phyloP scores from a whole-genome alignment of 768 basidiomycete species.

The Phlebiopsis gigantea region DNA sequence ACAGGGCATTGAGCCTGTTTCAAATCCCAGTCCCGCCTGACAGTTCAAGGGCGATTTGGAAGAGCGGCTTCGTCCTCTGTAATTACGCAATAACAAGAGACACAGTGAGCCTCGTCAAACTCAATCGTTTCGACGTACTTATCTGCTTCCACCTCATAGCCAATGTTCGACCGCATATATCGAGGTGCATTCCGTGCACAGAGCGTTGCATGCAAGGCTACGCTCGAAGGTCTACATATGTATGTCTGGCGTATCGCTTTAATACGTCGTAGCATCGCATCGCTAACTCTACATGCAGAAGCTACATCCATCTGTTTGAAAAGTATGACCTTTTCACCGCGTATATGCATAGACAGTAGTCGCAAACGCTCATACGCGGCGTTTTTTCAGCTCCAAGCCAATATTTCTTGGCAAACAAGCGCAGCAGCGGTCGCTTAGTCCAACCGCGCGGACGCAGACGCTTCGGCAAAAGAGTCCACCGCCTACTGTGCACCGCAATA shows the following conservation, averaged over 20 bases:
- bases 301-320: constrained; percentile 13
- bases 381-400: constrained; percentile 7
- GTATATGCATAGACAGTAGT: neutral
- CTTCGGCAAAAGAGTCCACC: neutral
- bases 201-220: constrained; percentile 9
- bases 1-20: constrained; percentile 10
- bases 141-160: neutral
- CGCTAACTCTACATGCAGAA: neutral
- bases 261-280: neutral
- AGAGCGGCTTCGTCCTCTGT: constrained; percentile 12
- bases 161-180: constrained; percentile 1
- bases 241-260: neutral
- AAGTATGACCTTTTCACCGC: constrained; percentile 7
- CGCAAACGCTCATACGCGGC: neutral
- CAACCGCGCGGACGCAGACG: neutral
- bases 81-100: constrained; percentile 7
- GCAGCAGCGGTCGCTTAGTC: neutral
- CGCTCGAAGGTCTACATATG: constrained; percentile 10
- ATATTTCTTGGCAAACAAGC: neutral
- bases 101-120: neutral
- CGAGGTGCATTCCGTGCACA: constrained; percentile 12
- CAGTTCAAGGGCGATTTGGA: constrained; percentile 8
- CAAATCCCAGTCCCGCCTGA: constrained; percentile 8
- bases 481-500: neutral
- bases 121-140: neutral